Evolutionary conservation across 148 eudicot genomes (phyloP).

Genomic region (Bassia scoparia): DNA sequence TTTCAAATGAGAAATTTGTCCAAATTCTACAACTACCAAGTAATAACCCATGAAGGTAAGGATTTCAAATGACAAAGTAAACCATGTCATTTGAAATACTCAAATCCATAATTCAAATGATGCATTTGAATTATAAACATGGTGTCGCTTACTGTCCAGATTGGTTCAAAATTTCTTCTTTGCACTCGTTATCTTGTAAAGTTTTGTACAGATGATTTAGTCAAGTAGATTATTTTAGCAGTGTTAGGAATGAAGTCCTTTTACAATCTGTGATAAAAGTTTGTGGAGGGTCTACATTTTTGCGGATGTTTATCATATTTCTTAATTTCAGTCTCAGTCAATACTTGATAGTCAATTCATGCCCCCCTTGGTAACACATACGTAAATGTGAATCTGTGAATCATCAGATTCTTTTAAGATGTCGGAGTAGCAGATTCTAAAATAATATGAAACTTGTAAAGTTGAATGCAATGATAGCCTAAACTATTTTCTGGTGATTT

Average conservation of each 20-base stretch:
- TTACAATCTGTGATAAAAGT: neutral
- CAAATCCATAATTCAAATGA: too few relatives aligned
- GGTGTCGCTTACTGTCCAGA: neutral
- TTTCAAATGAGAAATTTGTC: too few relatives aligned
- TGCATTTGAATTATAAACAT: neutral
- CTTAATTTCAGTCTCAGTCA: neutral
- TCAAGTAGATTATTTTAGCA: neutral
- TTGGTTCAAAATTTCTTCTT: slow-evolving; percentile 18
- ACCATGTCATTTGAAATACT: too few relatives aligned
- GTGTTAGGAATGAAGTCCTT: neutral
- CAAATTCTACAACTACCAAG: too few relatives aligned
- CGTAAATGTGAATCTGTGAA: neutral
- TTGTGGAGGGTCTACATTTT: neutral
- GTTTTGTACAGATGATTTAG: neutral
- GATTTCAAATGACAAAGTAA: too few relatives aligned
- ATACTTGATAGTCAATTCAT: neutral
- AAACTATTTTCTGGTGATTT: neutral
- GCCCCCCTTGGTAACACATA: neutral
- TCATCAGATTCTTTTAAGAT: neutral
- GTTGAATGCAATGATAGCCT: too few relatives aligned
- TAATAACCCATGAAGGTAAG: too few relatives aligned
- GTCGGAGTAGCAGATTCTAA: too few relatives aligned
- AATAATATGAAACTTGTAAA: too few relatives aligned
- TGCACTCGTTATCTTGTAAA: neutral
- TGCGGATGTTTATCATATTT: neutral